phyloP scores from a whole-genome alignment of 345 rosid species.

The Arabidopsis thaliana region DNA sequence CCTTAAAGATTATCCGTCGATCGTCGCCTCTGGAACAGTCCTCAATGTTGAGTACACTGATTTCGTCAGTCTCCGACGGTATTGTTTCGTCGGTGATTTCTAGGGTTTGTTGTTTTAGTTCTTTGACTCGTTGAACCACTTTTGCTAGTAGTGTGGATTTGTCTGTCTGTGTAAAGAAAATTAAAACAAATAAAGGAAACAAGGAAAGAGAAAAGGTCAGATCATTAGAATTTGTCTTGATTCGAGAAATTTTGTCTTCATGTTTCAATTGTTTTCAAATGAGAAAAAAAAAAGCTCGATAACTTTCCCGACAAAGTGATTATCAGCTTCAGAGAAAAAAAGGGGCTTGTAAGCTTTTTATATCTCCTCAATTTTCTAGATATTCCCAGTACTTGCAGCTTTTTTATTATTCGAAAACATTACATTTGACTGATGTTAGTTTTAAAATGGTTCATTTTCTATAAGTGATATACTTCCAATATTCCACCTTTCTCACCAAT shows the following conservation, averaged over 20 bases:
- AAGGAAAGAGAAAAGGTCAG: constrained; percentile 5
- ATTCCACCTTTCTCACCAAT: constrained; percentile 10
- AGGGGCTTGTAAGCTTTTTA: constrained; percentile 31
- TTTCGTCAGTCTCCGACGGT: constrained; percentile 86
- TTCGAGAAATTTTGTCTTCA: constrained; percentile 22
- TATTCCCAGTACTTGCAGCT: constrained; percentile 32
- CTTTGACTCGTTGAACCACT: constrained; percentile 89
- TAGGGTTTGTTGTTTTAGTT: constrained; percentile 74
- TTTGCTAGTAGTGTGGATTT: constrained; percentile 91
- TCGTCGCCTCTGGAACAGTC: constrained; percentile 62
- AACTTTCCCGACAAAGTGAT: constrained; percentile 53
- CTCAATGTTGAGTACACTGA: constrained; percentile 61
- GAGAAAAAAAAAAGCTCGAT: constrained; percentile 42
- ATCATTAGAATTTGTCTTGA: constrained; percentile 21
- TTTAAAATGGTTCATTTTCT: background rate
- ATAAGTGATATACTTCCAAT: constrained; percentile 20
- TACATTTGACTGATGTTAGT: constrained; percentile 13
- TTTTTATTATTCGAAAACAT: constrained; percentile 25
- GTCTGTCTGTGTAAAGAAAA: constrained; percentile 63
- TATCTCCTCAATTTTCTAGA: constrained; percentile 26
- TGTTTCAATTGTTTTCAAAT: constrained; percentile 17
- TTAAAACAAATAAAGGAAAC: background rate
- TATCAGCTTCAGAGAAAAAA: constrained; percentile 31
- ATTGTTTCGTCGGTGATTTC: constrained; percentile 64
- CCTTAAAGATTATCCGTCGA: constrained; percentile 66